Base-by-base conservation (phyloP, 2,329 filamentous ascomycete species). In the Neofusicoccum kwambonambiense region DNA sequence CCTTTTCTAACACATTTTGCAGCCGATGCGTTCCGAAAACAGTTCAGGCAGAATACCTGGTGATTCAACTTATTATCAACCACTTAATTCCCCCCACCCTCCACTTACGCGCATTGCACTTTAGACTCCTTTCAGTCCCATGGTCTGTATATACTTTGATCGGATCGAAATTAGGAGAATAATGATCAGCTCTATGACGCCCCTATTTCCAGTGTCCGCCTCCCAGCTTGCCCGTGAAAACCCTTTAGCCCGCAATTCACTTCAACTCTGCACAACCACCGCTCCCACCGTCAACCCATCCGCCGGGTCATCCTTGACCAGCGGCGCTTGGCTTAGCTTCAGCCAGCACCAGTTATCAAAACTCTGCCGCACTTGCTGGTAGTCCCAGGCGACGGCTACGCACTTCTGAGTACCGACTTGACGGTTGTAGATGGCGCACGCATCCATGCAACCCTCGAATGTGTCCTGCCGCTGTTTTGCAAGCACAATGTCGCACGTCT, bases 301-400 rank as follows among this genome's bases (percentile, higher is more conserved):
- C 11, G 35, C 45, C 17, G 58, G 34, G 17, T 62, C 34, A 41
- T 62, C 58, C 45, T 34, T n/a, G 2, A 42, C 58, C 1, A 62
- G 19, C 17, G 58, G 44, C 15, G 47, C 47, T 13, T 51, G 44
- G 19, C 44, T 51, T 17, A 50, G 47, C 58, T 62, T 62, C 58
- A 51, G 13, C 58, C 58, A 62, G 11, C 58, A 62, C 17, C 34
- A 7, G 5, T 51, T 62, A n/a, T 51, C 42, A 15, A 62, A 62
- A 11, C 58, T 62, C 58, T 31, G 44, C 34, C 58, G 45, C 58
- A 62, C 58, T 19, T 62, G 58, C 19, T 62, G 58, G 34, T 62
- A 62, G 35, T 62, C 58, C 58, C 58, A 62, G 2, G 58, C 44
- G 12, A 62, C 58, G 15, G 58, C 58, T 6, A 51, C 47, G 19